Evolutionary conservation across 495 filamentous ascomycete genomes (phyloP).

Genomic region (Chlorociboria aeruginascens): DNA sequence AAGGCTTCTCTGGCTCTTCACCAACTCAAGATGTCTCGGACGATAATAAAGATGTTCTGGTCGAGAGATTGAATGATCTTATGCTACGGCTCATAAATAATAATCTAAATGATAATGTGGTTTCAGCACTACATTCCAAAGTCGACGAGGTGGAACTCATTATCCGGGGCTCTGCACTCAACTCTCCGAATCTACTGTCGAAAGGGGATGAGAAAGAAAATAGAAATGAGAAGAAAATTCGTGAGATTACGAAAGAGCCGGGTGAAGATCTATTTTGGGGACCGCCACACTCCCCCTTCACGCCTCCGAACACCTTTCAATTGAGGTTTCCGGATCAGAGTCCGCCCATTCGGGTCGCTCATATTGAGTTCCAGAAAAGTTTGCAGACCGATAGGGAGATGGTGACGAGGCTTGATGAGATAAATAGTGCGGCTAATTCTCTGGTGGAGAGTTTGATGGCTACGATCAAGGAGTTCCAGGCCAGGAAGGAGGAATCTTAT

Average conservation of each 20-base stretch:
- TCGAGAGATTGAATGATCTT: constrained; percentile 36
- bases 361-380: too few relatives aligned
- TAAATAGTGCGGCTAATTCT: constrained; percentile 30
- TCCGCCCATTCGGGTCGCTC: too few relatives aligned
- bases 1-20: neutral
- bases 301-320: constrained; percentile 4
- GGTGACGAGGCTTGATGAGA: neutral
- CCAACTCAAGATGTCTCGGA: constrained; percentile 16
- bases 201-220: too few relatives aligned
- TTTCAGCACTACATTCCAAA: constrained; percentile 12
- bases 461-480: constrained; percentile 26
- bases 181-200: too few relatives aligned
- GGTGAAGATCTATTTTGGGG: constrained; percentile 14
- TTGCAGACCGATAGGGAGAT: too few relatives aligned
- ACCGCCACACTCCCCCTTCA: neutral
- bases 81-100: constrained; percentile 23
- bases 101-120: neutral
- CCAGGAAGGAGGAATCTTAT: constrained; percentile 37
- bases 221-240: neutral
- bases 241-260: neutral
- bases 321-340: constrained; percentile 6
- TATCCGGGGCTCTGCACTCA: neutral
- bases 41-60: constrained; percentile 34
- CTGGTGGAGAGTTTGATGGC: constrained; percentile 26
- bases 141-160: constrained; percentile 15